phyloP scores from a whole-genome alignment of 148 eudicot genomes.

The Diospyros lotus region DNA sequence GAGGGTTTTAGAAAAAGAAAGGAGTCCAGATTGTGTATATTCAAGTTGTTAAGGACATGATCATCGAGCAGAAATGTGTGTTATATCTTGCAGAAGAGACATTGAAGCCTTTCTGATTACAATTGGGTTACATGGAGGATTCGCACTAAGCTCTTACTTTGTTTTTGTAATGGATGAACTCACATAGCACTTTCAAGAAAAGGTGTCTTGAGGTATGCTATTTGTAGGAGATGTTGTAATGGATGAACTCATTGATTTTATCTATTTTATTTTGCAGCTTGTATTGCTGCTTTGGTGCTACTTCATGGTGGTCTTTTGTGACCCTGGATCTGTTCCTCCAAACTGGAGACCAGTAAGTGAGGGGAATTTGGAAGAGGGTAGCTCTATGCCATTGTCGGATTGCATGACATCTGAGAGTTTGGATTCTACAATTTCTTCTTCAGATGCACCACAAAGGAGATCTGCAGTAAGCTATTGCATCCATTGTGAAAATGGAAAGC shows the following conservation, averaged over 20 bases:
- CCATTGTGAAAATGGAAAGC: constrained; percentile 71
- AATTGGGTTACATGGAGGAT: no score
- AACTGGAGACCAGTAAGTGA: constrained; percentile 67
- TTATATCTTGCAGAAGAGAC: no score
- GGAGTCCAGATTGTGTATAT: no score
- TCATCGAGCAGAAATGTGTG: no score
- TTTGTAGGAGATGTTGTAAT: no score
- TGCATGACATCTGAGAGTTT: constrained; percentile 29
- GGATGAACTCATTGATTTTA: not conserved
- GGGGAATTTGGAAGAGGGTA: constrained; percentile 52
- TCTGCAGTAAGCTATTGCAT: constrained; percentile 47
- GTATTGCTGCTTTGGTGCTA: constrained; percentile 79
- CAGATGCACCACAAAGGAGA: constrained; percentile 46
- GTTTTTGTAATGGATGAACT: no score
- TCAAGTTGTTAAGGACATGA: no score
- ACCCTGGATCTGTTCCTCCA: constrained; percentile 91
- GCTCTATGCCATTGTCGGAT: constrained; percentile 31
- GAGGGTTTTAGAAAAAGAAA: no score
- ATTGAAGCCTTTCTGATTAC: no score
- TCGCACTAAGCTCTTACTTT: no score
- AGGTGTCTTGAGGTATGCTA: no score
- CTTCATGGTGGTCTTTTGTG: constrained; percentile 70
- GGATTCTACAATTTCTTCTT: constrained; percentile 33
- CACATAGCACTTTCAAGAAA: no score
- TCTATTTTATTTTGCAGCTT: constrained; percentile 57